These are phyloP conservation scores for Rhizoclosmatium sp. DNA, from an alignment of 192 early-diverging fungal species.

Conservation along the genomic window DNA sequence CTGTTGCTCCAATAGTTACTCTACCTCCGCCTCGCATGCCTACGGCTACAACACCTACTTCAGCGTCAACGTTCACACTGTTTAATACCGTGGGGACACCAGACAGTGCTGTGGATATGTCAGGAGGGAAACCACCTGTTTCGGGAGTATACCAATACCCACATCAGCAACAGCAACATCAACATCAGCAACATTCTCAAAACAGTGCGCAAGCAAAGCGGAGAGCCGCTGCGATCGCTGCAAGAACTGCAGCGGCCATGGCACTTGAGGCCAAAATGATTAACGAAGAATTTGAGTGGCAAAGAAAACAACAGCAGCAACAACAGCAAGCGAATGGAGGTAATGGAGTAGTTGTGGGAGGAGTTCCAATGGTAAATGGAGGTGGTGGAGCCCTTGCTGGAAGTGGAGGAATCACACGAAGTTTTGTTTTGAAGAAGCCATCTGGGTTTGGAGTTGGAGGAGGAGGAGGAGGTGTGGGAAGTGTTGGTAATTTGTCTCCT, in stretches of 20 bases:
- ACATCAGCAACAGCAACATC: background rate
- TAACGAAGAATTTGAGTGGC: background rate
- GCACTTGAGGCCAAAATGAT: background rate
- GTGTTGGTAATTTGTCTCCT: too few species aligned
- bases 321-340: too few species aligned
- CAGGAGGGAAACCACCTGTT: background rate
- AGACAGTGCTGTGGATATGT: background rate
- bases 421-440: too few species aligned
- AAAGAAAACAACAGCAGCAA: background rate
- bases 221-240: background rate
- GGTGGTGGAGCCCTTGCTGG: too few species aligned
- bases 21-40: background rate
- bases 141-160: background rate
- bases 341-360: too few species aligned
- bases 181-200: background rate
- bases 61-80: background rate
- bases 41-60: background rate
- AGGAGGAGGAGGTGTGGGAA: too few species aligned
- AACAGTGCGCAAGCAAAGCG: background rate
- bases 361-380: too few species aligned
- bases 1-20: background rate
- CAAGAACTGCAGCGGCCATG: background rate
- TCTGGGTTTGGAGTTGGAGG: too few species aligned
- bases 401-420: too few species aligned
- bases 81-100: background rate